Base-by-base conservation (phyloP, 1,139 yeast species). In the Blastobotrys serpentis region DNA sequence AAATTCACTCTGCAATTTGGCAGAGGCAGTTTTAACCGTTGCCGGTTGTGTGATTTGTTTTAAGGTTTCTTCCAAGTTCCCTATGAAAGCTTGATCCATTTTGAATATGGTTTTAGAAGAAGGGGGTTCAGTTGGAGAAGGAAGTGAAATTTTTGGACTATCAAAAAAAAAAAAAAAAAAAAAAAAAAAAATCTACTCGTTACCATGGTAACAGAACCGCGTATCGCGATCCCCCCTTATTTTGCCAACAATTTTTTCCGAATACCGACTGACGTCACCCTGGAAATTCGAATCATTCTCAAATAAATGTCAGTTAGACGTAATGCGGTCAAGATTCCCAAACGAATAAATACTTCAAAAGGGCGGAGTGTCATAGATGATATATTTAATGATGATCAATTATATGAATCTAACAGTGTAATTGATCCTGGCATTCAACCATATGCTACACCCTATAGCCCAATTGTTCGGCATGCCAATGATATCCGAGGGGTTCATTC, bases 21-120 rank as follows among this genome's bases (percentile, higher is more conserved):
- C 75, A 2, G 96, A 83, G 41, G 98, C 98, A 56, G 79, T 82
- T 67, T 89, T 89, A 67, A 92, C 84, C 44, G 90, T 82, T 66
- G 82, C 86, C 22, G 96, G 90, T 52, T 82, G 82, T 62, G 85
- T 78, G 49, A 88, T 83, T 66, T 81, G 84, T 64, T 76, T 76
- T 65, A 90, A 79, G 54, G 95, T 85, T 60, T 78, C 84, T 72
- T 86, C 95, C 67, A 90, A 76, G 44, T 82, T 77, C 57, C 79
- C 68, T 61, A 84, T 72, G 67, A 78, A 85, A 63, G 82, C 83
- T 60, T 76, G 79, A 70, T 85, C 92, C 95, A 86, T 79, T 32
- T 34, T 25, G 33, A 18, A 7, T 16, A 40, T 16, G 8, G 21
- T 14, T 34, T 34, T 11, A 23, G 30, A 39, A 30, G 42, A 42